Conservation (phyloP, 805 yeast genomes). For the Saturnispora ahearnii region DNA sequence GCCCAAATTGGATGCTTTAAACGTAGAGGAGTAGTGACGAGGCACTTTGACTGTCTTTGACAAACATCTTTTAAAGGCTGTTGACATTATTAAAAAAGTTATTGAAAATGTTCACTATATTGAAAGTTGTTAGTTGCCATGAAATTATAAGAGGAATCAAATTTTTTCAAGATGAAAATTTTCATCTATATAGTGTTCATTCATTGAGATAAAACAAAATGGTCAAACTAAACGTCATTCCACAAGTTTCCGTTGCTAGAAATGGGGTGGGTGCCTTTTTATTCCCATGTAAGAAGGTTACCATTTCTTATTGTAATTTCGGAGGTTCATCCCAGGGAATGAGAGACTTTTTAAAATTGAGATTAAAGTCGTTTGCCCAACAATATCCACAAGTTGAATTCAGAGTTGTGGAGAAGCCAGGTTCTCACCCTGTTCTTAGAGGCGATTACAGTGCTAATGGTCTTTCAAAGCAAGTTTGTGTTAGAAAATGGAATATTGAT, state of each 20-base stretch:
- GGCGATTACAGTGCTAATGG: constrained; percentile 44
- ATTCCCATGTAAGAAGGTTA: constrained; percentile 64
- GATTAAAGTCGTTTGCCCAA: constrained; percentile 47
- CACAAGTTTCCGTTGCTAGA: constrained; percentile 51
- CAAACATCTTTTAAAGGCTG: constrained; percentile 8
- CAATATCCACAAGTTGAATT: constrained; percentile 62
- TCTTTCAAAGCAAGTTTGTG: constrained; percentile 43
- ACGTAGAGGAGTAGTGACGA: constrained; percentile 20
- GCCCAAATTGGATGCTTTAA: constrained; percentile 29
- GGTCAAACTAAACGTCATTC: constrained; percentile 46
- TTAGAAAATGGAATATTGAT: constrained; percentile 57
- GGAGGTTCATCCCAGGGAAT: constrained; percentile 91
- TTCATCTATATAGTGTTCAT: neutral
- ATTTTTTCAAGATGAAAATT: neutral
- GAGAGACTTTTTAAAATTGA: constrained; percentile 49
- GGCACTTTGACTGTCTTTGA: constrained; percentile 1
- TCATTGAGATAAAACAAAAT: constrained; percentile 8
- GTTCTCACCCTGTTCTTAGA: constrained; percentile 65
- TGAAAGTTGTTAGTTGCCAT: too few relatives aligned
- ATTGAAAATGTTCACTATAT: too few relatives aligned
- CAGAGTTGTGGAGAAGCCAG: constrained; percentile 57
- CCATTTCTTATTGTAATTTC: constrained; percentile 83
- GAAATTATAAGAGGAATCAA: too few relatives aligned
- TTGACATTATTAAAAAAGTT: neutral
- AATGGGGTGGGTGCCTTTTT: constrained; percentile 73